Percentiles rank a stretch among this genome's conserved stretches.
phyloP scores from a whole-genome alignment of 129 eudicot genomes.

The Mikania micrantha region DNA sequence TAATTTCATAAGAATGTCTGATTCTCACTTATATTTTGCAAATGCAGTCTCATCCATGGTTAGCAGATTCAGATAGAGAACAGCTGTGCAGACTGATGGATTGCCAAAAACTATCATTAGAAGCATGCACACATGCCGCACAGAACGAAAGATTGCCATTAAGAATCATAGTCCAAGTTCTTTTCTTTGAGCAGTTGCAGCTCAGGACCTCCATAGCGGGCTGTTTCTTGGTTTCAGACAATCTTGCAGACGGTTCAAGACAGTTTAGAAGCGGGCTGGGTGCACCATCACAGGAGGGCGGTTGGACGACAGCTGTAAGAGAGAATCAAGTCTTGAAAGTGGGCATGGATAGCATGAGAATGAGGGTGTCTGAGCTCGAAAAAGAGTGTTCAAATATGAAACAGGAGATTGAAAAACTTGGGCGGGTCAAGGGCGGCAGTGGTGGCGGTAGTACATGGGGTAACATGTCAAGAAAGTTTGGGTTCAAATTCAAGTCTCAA shows the following conservation, averaged over 20 bases:
- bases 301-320: slow-evolving; percentile 76
- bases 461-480: slow-evolving; percentile 70
- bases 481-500: slow-evolving; percentile 75
- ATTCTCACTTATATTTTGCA: neutral
- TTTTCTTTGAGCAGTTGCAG: slow-evolving; percentile 92
- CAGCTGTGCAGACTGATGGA: slow-evolving; percentile 89
- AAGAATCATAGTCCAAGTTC: slow-evolving; percentile 84
- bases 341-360: slow-evolving; percentile 93
- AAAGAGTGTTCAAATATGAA: slow-evolving; percentile 89
- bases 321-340: slow-evolving; percentile 93
- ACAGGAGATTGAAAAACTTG: slow-evolving; percentile 80
- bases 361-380: slow-evolving; percentile 93
- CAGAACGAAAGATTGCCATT: slow-evolving; percentile 93
- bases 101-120: slow-evolving; percentile 91
- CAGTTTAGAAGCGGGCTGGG: slow-evolving; percentile 66
- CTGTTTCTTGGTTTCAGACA: slow-evolving; percentile 85
- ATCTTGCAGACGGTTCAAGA: slow-evolving; percentile 69
- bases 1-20: too few species aligned
- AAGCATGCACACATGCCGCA: slow-evolving; percentile 97
- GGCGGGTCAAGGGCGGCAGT: slow-evolving; percentile 42
- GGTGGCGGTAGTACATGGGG: slow-evolving; percentile 53
- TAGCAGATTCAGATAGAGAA: slow-evolving; percentile 79
- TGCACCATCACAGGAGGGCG: slow-evolving; percentile 59
- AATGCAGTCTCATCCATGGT: slow-evolving; percentile 92
- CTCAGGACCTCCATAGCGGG: slow-evolving; percentile 92